Evolutionary conservation across 2,329 filamentous ascomycete genomes (phyloP).

Genomic region (Fusarium chlamydosporum): DNA sequence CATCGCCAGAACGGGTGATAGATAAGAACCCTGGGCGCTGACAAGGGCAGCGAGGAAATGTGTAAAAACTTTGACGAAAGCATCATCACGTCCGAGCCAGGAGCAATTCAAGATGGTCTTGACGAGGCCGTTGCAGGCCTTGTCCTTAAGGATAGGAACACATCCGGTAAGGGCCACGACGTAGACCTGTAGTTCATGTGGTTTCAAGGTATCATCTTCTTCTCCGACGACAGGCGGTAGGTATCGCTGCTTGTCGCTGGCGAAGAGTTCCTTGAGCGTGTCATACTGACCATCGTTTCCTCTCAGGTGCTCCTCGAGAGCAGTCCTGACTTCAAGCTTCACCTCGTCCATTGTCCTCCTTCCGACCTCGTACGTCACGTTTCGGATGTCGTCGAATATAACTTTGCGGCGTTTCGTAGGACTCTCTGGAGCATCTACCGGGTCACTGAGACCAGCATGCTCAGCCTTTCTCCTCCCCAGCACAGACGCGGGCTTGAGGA

Average conservation of each 20-base stretch:
- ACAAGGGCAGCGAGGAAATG: conserved; percentile 79
- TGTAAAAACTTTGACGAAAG: conserved; percentile 76
- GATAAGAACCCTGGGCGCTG: conserved; percentile 85
- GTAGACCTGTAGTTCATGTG: conserved; percentile 71
- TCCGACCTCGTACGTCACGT: conserved; percentile 69
- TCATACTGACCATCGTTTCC: conserved; percentile 74
- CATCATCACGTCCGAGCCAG: conserved; percentile 75
- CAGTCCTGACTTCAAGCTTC: conserved; percentile 67
- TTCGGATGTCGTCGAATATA: conserved; percentile 70
- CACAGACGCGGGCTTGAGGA: conserved; percentile 64
- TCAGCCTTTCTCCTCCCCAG: conserved; percentile 62
- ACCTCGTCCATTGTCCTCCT: conserved; percentile 67
- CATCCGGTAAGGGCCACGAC: conserved; percentile 74
- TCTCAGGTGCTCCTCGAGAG: conserved; percentile 69
- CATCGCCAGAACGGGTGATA: conserved; percentile 81
- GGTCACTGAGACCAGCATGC: conserved; percentile 60
- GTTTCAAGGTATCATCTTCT: conserved; percentile 65
- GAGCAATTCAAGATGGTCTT: conserved; percentile 71
- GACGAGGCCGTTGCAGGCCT: conserved; percentile 71
- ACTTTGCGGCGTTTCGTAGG: conserved; percentile 70
- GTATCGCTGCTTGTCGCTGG: conserved; percentile 62
- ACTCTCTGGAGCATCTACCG: conserved; percentile 58
- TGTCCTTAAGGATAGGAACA: conserved; percentile 70
- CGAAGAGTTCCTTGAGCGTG: conserved; percentile 71
- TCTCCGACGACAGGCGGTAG: conserved; percentile 58